phyloP scores from a whole-genome alignment of 2,329 filamentous ascomycete species.

The Metarhizium brunneum region DNA sequence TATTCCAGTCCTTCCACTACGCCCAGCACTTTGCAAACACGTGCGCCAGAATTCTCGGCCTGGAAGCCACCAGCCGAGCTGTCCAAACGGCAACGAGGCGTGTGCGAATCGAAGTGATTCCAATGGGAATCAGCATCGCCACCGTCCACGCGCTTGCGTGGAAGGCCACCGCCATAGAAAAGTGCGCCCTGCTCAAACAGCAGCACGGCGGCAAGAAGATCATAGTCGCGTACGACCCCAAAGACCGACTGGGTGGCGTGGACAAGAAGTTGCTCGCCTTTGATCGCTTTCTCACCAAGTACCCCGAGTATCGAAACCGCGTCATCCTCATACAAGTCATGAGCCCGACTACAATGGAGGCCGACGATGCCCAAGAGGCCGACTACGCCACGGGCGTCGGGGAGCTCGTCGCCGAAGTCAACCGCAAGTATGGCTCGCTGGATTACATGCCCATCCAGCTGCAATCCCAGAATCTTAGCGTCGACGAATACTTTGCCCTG shows the following conservation, averaged over 20 bases:
- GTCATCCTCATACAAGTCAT: slow-evolving; percentile 92
- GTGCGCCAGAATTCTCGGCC: slow-evolving; percentile 79
- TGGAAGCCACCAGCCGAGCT: slow-evolving; percentile 70
- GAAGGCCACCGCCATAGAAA: slow-evolving; percentile 56
- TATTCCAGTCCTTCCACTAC: slow-evolving; percentile 91
- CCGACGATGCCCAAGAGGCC: slow-evolving; percentile 66
- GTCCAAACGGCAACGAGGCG: slow-evolving; percentile 65
- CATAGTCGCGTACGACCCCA: slow-evolving; percentile 85
- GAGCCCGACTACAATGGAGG: slow-evolving; percentile 66
- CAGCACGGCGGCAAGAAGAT: slow-evolving; percentile 81
- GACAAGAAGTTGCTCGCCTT: slow-evolving; percentile 91
- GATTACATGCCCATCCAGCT: slow-evolving; percentile 89
- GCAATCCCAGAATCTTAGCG: slow-evolving; percentile 82
- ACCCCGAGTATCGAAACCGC: slow-evolving; percentile 82
- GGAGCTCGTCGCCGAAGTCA: slow-evolving; percentile 81
- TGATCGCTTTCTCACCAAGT: slow-evolving; percentile 78
- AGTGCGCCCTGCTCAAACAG: slow-evolving; percentile 61
- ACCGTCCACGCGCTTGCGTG: slow-evolving; percentile 69
- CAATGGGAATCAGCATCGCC: slow-evolving; percentile 65
- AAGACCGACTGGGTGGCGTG: slow-evolving; percentile 84
- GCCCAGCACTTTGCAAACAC: slow-evolving; percentile 89
- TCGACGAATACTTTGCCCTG: slow-evolving; percentile 86
- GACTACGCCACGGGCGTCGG: slow-evolving; percentile 82
- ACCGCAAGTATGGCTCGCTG: slow-evolving; percentile 78
- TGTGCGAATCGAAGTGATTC: slow-evolving; percentile 2